phyloP scores from a whole-genome alignment of 2,329 filamentous ascomycete genomes.

The Sporothrix humicola region DNA sequence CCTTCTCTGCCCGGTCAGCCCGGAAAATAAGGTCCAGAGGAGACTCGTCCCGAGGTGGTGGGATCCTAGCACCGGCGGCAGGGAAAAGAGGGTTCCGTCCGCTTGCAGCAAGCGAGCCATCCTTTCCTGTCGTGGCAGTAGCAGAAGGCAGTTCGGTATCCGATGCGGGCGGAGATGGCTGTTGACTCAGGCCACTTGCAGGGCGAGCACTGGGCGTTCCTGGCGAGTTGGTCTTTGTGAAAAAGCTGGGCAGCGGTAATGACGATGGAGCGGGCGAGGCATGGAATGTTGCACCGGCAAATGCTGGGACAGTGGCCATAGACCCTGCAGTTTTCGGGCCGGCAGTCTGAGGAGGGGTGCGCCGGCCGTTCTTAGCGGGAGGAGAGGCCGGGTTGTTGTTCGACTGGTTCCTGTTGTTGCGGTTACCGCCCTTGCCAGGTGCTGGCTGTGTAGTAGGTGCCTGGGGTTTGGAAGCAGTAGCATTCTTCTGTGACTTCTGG shows the following conservation, averaged over 20 bases:
- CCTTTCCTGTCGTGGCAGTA: constrained; percentile 44
- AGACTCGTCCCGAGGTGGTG: constrained; percentile 62
- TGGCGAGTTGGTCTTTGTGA: constrained; percentile 70
- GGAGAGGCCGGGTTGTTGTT: constrained; percentile 50
- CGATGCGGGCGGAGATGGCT: constrained; percentile 59
- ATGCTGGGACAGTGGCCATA: constrained; percentile 60
- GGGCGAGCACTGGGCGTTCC: constrained; percentile 62
- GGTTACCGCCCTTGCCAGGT: constrained; percentile 41
- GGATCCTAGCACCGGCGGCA: constrained; percentile 37
- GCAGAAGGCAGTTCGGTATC: constrained; percentile 58
- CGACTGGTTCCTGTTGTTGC: constrained; percentile 42
- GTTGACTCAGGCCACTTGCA: constrained; percentile 49
- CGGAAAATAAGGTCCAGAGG: constrained; percentile 91
- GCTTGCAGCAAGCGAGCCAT: neutral
- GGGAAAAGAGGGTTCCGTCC: constrained; percentile 39
- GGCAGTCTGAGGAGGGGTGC: constrained; percentile 54
- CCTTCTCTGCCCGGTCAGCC: constrained; percentile 80
- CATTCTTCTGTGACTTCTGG: constrained; percentile 32
- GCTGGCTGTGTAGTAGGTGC: constrained; percentile 41
- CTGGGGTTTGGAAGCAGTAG: constrained; percentile 38
- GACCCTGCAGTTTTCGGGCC: constrained; percentile 49
- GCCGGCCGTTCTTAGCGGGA: constrained; percentile 48
- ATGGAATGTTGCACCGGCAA: constrained; percentile 93
- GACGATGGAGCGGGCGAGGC: constrained; percentile 90
- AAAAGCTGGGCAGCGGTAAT: constrained; percentile 88